Evolutionary conservation across 495 filamentous ascomycete genomes (phyloP).

Genomic region (Oidiodendron maius): DNA sequence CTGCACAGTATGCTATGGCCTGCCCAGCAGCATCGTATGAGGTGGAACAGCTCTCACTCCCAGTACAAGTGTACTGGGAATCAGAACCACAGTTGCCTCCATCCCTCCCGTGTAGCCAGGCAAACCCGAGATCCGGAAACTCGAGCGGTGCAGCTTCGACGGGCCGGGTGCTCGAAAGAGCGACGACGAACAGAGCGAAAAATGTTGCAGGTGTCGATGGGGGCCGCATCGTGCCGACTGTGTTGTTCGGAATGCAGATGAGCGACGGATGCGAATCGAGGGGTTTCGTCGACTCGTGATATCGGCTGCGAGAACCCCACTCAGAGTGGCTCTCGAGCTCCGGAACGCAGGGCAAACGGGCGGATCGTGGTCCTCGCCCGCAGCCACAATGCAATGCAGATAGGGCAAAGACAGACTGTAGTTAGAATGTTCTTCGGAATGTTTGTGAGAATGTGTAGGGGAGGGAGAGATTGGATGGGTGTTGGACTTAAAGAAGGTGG

Average conservation of each 20-base stretch:
- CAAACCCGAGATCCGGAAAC: constrained; percentile 24
- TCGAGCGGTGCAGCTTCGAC: constrained; percentile 12
- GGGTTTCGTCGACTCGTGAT: not conserved
- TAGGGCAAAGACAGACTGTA: constrained; percentile 6
- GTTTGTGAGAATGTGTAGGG: constrained; percentile 14
- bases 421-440: constrained; percentile 5
- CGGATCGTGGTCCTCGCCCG: constrained; percentile 1
- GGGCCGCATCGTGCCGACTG: constrained; percentile 15
- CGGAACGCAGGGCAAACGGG: constrained; percentile 11
- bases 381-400: not conserved
- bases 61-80: constrained; percentile 61
- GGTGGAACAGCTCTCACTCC: constrained; percentile 56
- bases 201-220: constrained; percentile 15
- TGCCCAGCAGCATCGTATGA: constrained; percentile 30
- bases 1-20: constrained; percentile 22
- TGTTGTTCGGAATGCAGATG: constrained; percentile 1
- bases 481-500: constrained; percentile 15
- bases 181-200: constrained; percentile 14
- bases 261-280: not conserved
- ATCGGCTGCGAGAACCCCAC: constrained; percentile 6
- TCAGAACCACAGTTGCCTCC: constrained; percentile 65
- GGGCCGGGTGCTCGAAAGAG: not conserved
- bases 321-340: not conserved
- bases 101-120: constrained; percentile 31
- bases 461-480: not conserved